These are phyloP conservation scores for Malassezia cuniculi DNA, from an alignment of 1,284 basidiomycete species.

Conservation along the genomic window DNA sequence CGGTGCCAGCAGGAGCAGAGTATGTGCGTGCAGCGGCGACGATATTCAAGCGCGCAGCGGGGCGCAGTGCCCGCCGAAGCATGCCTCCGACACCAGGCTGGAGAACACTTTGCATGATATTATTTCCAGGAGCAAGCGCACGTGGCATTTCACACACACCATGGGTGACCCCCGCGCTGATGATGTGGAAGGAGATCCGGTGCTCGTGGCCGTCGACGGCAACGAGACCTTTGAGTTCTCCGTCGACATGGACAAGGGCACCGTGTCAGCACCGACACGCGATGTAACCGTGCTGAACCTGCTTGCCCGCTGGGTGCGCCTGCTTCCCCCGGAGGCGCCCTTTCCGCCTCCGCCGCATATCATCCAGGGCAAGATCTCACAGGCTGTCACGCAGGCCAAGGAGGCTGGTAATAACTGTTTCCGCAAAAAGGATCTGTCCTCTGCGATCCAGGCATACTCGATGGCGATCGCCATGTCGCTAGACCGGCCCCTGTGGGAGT, in stretches of 20 bases:
- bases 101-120: too few relatives aligned
- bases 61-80: too few relatives aligned
- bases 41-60: too few relatives aligned
- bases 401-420: slow-evolving; percentile 39
- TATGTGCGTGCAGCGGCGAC: too few relatives aligned
- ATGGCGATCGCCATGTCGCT: slow-evolving; percentile 68
- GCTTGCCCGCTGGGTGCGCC: slow-evolving; percentile 31
- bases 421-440: slow-evolving; percentile 50
- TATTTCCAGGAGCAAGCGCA: too few relatives aligned
- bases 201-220: slow-evolving; percentile 9
- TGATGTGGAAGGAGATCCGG: slow-evolving; percentile 1
- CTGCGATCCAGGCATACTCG: slow-evolving; percentile 71
- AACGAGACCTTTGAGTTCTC: slow-evolving; percentile 6
- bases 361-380: slow-evolving; percentile 31
- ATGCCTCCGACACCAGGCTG: too few relatives aligned
- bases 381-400: slow-evolving; percentile 38
- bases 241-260: slow-evolving; percentile 1
- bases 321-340: slow-evolving; percentile 34
- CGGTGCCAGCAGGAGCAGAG: too few relatives aligned
- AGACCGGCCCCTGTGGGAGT: slow-evolving; percentile 80
- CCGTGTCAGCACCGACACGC: slow-evolving; percentile 16
- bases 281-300: slow-evolving; percentile 41
- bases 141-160: too few relatives aligned
- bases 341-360: slow-evolving; percentile 42
- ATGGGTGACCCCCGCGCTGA: too few relatives aligned